These are phyloP conservation scores for Pythium phragmiticola DNA, from an alignment of 352 stramenopile species.

Conservation along the genomic window DNA sequence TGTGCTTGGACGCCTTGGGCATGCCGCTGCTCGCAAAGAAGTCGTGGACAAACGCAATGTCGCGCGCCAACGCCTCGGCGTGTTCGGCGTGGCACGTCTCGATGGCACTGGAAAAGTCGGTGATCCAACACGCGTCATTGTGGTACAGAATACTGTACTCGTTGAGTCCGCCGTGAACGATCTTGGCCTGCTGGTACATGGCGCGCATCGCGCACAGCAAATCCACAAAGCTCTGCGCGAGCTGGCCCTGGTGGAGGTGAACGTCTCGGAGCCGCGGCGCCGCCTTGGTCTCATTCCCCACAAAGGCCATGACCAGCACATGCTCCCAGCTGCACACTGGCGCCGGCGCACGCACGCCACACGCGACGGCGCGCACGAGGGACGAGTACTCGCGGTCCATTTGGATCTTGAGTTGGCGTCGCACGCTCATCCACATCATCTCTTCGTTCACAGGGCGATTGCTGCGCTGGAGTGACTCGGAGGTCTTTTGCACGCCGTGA, in stretches of 20 bases:
- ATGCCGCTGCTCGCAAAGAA: constrained; percentile 67
- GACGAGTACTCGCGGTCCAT: constrained; percentile 53
- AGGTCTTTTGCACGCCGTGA: constrained; percentile 42
- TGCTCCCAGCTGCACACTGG: constrained; percentile 50
- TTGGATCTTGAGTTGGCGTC: constrained; percentile 55
- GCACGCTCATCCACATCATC: constrained; percentile 59
- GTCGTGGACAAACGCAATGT: constrained; percentile 57
- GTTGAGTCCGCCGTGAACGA: constrained; percentile 50
- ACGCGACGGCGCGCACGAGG: constrained; percentile 32
- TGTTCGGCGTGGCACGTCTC: constrained; percentile 60
- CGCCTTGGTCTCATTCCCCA: constrained; percentile 38
- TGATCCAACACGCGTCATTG: constrained; percentile 68
- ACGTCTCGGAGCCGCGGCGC: constrained; percentile 51
- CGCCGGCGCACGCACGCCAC: constrained; percentile 35
- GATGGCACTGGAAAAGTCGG: constrained; percentile 84
- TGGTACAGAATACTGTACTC: constrained; percentile 77
- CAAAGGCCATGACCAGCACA: constrained; percentile 53
- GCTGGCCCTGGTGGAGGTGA: constrained; percentile 37
- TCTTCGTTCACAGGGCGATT: constrained; percentile 35
- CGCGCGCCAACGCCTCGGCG: constrained; percentile 47
- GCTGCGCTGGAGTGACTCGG: constrained; percentile 47
- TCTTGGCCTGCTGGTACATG: constrained; percentile 53
- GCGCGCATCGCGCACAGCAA: constrained; percentile 38
- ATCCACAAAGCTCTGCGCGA: constrained; percentile 40
- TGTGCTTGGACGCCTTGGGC: constrained; percentile 35